Evolutionary conservation across 1,139 yeast species (phyloP).

Genomic region (Barnettozyma hawaiiensis): DNA sequence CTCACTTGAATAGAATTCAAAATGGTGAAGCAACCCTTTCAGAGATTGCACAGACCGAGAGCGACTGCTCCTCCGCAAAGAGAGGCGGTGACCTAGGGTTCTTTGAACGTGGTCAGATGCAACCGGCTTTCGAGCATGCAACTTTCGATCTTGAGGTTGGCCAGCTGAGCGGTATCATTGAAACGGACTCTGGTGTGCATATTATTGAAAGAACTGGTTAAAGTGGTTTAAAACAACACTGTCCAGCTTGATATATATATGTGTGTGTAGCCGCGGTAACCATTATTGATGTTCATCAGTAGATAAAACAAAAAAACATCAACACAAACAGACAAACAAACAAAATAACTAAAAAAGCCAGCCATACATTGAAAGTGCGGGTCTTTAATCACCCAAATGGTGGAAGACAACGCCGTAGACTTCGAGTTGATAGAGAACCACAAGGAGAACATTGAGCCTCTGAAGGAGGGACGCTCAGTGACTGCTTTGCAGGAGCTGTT

Average conservation of each 20-base stretch:
- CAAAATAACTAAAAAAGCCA: too few relatives aligned
- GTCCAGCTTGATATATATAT: too few relatives aligned
- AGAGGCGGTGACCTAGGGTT: conserved; percentile 90
- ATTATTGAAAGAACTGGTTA: conserved; percentile 75
- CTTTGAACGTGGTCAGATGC: conserved; percentile 91
- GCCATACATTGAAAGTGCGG: too few relatives aligned
- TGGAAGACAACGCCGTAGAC: conserved; percentile 27
- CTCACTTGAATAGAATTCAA: conserved; percentile 55
- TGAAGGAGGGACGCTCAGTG: conserved; percentile 68
- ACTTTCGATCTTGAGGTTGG: conserved; percentile 79
- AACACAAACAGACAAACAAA: too few relatives aligned
- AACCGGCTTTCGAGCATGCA: conserved; percentile 86
- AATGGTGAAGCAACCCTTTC: conserved; percentile 66
- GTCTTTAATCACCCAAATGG: background rate
- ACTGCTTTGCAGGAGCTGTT: conserved; percentile 47
- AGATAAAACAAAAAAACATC: too few relatives aligned
- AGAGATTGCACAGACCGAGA: conserved; percentile 73
- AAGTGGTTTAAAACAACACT: background rate
- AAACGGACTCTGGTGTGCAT: conserved; percentile 89
- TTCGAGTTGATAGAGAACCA: conserved; percentile 57
- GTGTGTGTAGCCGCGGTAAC: too few relatives aligned
- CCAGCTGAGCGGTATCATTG: conserved; percentile 77
- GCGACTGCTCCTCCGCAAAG: conserved; percentile 84
- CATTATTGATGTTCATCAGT: too few relatives aligned
- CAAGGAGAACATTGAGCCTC: conserved; percentile 76